Percentiles rank a stretch among this genome's conserved stretches.
These are phyloP conservation scores for Obelidium mucronatum DNA, from an alignment of 192 early-diverging fungal genomes.

Conservation along the genomic window DNA sequence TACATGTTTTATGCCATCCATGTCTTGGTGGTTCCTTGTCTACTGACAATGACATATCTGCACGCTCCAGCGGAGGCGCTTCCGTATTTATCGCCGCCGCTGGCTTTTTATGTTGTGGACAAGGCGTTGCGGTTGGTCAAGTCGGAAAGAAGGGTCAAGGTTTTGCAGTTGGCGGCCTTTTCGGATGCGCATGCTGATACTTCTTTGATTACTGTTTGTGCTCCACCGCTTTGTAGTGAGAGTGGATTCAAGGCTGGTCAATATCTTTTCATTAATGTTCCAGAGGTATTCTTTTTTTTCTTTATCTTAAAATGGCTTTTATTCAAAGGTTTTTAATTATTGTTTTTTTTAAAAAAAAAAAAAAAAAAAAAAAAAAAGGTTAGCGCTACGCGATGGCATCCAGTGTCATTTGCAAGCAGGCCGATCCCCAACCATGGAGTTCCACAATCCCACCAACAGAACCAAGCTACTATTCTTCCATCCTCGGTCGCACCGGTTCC, in stretches of 20 bases:
- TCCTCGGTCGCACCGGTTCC: too few species aligned
- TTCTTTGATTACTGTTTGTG: constrained; percentile 17
- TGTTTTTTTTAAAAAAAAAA: not conserved
- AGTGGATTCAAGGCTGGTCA: constrained; percentile 22
- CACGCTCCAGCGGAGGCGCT: constrained; percentile 50
- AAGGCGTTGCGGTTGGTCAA: constrained; percentile 15
- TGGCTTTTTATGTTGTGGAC: constrained; percentile 22
- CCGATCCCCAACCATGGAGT: not conserved
- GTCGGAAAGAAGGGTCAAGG: not conserved
- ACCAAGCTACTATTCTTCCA: not conserved
- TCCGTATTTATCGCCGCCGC: not conserved
- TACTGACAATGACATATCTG: constrained; percentile 53
- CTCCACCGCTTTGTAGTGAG: constrained; percentile 12
- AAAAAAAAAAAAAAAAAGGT: not conserved
- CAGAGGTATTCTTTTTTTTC: constrained; percentile 16
- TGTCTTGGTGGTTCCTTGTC: constrained; percentile 46
- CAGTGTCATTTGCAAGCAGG: constrained; percentile 11
- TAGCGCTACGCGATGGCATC: constrained; percentile 20
- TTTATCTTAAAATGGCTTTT: too few species aligned
- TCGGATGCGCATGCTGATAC: not conserved
- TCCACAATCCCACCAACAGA: not conserved
- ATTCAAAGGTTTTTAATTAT: too few species aligned
- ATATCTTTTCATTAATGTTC: constrained; percentile 23
- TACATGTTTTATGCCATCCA: constrained; percentile 58
- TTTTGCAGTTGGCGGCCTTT: not conserved